phyloP scores from a whole-genome alignment of 345 rosid genomes.

The Brassica nigra region DNA sequence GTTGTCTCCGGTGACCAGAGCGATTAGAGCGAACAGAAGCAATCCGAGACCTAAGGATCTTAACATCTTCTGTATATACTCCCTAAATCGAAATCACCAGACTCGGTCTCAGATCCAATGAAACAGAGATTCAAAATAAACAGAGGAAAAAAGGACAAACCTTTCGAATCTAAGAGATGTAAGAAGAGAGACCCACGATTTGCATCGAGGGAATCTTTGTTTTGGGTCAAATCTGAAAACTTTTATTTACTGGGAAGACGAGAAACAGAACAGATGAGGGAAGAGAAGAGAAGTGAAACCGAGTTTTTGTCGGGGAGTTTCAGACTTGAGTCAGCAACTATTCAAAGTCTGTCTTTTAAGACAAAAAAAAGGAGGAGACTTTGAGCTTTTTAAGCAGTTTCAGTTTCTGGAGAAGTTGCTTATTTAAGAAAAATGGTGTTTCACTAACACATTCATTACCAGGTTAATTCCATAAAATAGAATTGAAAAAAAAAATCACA shows the following conservation, averaged over 20 bases:
- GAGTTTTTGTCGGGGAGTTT: conserved; percentile 22
- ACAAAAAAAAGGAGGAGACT: conserved; percentile 30
- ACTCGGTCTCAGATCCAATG: conserved; percentile 21
- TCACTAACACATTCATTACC: neutral
- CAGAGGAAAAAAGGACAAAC: conserved; percentile 18
- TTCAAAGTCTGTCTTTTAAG: conserved; percentile 35
- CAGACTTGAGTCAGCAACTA: conserved; percentile 43
- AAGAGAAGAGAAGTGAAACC: conserved; percentile 24
- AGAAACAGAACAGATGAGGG: conserved; percentile 33
- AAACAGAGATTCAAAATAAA: conserved; percentile 11
- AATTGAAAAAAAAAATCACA: neutral
- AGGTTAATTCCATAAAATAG: neutral
- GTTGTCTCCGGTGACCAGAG: conserved; percentile 56
- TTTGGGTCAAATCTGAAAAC: conserved; percentile 16
- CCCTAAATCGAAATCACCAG: conserved; percentile 35
- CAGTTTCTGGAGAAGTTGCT: conserved; percentile 16
- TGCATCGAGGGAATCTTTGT: conserved; percentile 14
- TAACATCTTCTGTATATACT: conserved; percentile 43
- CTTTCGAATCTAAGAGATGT: conserved; percentile 23
- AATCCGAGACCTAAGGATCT: conserved; percentile 62
- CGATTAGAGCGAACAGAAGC: conserved; percentile 47
- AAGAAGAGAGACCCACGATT: conserved; percentile 34
- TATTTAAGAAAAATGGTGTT: conserved; percentile 22
- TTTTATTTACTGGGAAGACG: neutral
- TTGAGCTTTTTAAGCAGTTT: conserved; percentile 37